Evolutionary conservation across 2,329 filamentous ascomycete genomes (phyloP), one percentile per base, ranked within the genome.

Genomic region (Cryphonectria carpinicola): DNA sequence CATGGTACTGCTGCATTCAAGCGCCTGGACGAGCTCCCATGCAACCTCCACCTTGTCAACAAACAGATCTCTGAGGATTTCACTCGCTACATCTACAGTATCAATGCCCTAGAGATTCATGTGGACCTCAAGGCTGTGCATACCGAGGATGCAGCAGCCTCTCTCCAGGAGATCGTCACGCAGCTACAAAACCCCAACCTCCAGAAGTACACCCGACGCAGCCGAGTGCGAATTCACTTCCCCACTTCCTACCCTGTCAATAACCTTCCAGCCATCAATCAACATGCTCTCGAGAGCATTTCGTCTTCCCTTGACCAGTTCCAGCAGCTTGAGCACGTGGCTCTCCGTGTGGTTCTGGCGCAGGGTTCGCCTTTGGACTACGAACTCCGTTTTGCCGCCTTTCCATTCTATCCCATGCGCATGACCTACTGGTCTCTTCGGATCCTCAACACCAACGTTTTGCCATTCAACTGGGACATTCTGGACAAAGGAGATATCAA

Each of bases 151-250:
- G 65, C 49, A 22, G 32, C 66, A 39, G 54, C 65, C n/a, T 60
- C 52, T 25, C 49, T 73, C 19, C 52, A 69, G 35, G 68, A 39
- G 28, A 54, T 73, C 19, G 39, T 56, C 32, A 28, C 39, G 22
- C 22, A 64, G 14, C 46, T 70, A 17, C 46, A 58, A 7, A 71
- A 73, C 25, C 46, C 61, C 60, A 71, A 72, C 65, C 68, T 73
- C 13, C 35, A 52, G 49, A 43, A 49, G 25, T 68, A 67, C 62
- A 73, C 67, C 4, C 39, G 39, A 58, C 19, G 17, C 11, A 46
- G 58, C 14, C 72, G 72, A n/a, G 37, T 73, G 19, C 72, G 72
- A 39, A 70, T 73, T 8, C 72, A 73, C 41, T 72, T 73, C 4
- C 72, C 72, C 39, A 28, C 71, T 43, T 56, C 69, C 17, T 73